Evolutionary conservation across 805 yeast genomes (phyloP), one percentile per base, ranked within the genome.

Genomic region (Priceomyces medius): DNA sequence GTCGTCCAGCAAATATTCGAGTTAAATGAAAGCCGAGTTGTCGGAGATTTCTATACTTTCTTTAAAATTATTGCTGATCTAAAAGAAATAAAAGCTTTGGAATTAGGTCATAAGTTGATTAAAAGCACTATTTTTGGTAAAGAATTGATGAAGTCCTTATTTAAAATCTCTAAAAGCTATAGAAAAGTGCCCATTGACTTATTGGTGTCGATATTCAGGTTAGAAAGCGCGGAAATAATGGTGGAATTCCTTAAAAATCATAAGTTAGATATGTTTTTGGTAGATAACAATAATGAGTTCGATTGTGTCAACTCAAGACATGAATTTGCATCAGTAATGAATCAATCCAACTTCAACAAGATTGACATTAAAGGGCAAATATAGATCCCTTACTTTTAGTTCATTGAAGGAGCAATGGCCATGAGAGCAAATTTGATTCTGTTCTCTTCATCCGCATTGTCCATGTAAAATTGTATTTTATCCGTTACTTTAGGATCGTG

Each of bases 311-410:
- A 47, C 2, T 58, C 69, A 2, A 58, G 76, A 43, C 61, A 64
- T 0, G 54, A 55, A 0, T 60, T 80, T 3, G 58, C 65, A 32
- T 46, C 59, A 45, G 46, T 66, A 55, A 36, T 69, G 61, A 49
- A 61, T 59, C 46, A 61, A 50, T 36, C 66, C 2, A 66, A 63
- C 24, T 73, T 74, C 50, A 77, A 67, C 45, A 83, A 74, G 55
- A 81, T 90, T 10, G 97, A 90, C 56, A 89, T 91, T 47, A 90
- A 90, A 68, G 98, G 98, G 1, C 97, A 90, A 63, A 73, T 81
- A 6, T 82, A 60, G 50, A 28, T 19, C 7, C 6, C 5, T 3
- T 13, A 20, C 16, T 14, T 14, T 55, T 45, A 71, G 43, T 73
- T 77, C 43, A 70, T 59, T 1, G 74, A 58, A n/a, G 88, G 86